A percentile compares a stretch with the other conserved stretches of the same genome.
These are phyloP conservation scores for Kwoniella dejecticola DNA, from an alignment of 768 basidiomycete species.

Conservation along the genomic window DNA sequence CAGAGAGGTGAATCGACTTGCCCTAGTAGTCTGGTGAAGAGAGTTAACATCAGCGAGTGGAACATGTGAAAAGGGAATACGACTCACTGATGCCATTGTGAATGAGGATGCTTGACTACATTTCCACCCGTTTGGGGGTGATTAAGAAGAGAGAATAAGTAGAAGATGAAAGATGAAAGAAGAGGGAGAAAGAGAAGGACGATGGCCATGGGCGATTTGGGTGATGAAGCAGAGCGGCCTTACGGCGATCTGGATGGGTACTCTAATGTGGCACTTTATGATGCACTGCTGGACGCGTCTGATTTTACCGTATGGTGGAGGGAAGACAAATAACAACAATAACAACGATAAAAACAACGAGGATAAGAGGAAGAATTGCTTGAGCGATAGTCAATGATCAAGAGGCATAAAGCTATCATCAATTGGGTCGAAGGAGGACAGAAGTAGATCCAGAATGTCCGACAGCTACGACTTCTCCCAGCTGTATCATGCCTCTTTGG, in stretches of 20 bases:
- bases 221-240: slow-evolving; percentile 4
- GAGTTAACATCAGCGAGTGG: not conserved
- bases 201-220: slow-evolving; percentile 1
- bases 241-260: not conserved
- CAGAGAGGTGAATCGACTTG: not conserved
- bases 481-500: slow-evolving; percentile 31
- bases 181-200: slow-evolving; percentile 1
- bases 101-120: slow-evolving; percentile 15
- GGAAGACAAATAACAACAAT: not conserved
- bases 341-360: slow-evolving; percentile 5
- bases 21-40: not conserved
- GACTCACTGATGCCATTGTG: slow-evolving; percentile 24
- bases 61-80: not conserved
- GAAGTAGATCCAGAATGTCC: slow-evolving; percentile 9
- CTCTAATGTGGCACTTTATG: not conserved
- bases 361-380: no score
- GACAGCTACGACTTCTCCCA: slow-evolving; percentile 50
- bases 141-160: slow-evolving; percentile 1
- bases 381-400: no score
- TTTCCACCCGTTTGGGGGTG: slow-evolving; percentile 18
- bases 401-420: no score
- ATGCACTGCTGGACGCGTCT: not conserved
- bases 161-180: slow-evolving; percentile 9
- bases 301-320: not conserved
- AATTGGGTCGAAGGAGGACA: no score